Evolutionary conservation across 2,329 filamentous ascomycete species (phyloP).

Genomic region (Thermoascus crustaceus): DNA sequence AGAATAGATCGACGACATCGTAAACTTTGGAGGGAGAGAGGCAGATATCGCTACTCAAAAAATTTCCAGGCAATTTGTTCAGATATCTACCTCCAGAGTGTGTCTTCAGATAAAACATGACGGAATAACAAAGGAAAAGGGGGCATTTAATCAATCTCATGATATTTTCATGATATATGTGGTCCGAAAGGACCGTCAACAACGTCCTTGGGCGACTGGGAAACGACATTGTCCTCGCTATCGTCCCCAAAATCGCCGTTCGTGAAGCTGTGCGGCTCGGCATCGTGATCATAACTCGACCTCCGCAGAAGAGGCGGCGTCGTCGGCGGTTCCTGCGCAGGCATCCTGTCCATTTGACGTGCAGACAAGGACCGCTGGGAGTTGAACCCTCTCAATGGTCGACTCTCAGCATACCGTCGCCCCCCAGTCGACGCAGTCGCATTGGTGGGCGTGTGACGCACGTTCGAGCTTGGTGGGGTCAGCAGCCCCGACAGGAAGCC

Average conservation of each 20-base stretch:
- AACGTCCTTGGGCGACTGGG: constrained; percentile 23
- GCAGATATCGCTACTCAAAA: constrained; percentile 1
- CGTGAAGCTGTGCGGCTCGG: constrained; percentile 43
- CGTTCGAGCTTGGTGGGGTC: constrained; percentile 74
- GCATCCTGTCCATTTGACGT: constrained; percentile 20
- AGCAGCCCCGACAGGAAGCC: constrained; percentile 70
- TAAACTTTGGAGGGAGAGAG: background rate
- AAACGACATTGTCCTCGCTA: constrained; percentile 37
- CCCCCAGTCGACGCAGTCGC: constrained; percentile 21
- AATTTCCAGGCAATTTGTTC: constrained; percentile 1
- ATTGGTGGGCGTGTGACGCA: constrained; percentile 53
- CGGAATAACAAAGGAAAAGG: constrained; percentile 3
- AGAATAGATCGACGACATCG: too few species aligned
- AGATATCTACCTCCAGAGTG: constrained; percentile 1
- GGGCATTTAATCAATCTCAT: background rate
- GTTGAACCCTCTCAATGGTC: constrained; percentile 25
- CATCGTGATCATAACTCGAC: constrained; percentile 52
- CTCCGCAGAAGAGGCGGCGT: constrained; percentile 51
- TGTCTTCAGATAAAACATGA: constrained; percentile 5
- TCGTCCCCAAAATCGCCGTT: constrained; percentile 44
- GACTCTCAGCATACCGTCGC: constrained; percentile 25
- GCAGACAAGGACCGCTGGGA: constrained; percentile 22
- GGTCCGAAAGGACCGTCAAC: constrained; percentile 26
- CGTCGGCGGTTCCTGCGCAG: constrained; percentile 26
- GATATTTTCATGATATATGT: constrained; percentile 14